Percentiles rank a stretch among this genome's conserved stretches.
phyloP scores from a whole-genome alignment of 1,284 basidiomycete species.

The Naganishia sp. region DNA sequence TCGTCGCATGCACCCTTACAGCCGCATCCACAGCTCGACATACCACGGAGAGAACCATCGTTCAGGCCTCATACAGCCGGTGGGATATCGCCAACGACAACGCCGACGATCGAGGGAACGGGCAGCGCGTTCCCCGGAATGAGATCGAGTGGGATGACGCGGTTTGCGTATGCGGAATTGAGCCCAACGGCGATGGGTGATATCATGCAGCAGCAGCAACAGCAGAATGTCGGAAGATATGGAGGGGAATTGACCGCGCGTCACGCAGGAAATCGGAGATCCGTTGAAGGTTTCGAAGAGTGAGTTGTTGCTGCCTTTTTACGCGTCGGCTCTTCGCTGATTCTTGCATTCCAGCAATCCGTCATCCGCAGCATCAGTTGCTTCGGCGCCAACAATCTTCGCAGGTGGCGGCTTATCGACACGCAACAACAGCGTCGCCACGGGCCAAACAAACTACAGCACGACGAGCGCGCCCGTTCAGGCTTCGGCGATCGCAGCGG shows the following conservation, averaged over 20 bases:
- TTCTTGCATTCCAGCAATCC: background rate
- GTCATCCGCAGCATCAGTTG: conserved; percentile 8
- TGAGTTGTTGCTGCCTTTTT: background rate
- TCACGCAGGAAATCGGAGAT: background rate
- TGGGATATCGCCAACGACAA: background rate
- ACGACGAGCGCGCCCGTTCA: conserved; percentile 12
- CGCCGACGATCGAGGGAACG: background rate
- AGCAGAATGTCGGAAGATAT: background rate
- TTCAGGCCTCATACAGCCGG: background rate
- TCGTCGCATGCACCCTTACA: too few relatives aligned
- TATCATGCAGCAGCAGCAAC: conserved; percentile 7
- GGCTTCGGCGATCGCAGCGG: background rate
- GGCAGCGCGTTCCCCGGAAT: background rate
- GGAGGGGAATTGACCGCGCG: background rate
- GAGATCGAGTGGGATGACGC: background rate
- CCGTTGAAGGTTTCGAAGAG: conserved; percentile 7
- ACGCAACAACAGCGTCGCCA: conserved; percentile 25
- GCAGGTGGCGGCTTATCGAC: conserved; percentile 1
- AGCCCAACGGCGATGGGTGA: background rate
- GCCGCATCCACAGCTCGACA: too few relatives aligned
- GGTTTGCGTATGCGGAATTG: background rate
- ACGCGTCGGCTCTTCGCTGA: background rate
- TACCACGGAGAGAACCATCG: too few relatives aligned
- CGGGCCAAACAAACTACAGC: conserved; percentile 11
- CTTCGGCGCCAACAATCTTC: conserved; percentile 10